phyloP scores from a whole-genome alignment of 805 yeast species.

The Pichia nanzhaoensis region DNA sequence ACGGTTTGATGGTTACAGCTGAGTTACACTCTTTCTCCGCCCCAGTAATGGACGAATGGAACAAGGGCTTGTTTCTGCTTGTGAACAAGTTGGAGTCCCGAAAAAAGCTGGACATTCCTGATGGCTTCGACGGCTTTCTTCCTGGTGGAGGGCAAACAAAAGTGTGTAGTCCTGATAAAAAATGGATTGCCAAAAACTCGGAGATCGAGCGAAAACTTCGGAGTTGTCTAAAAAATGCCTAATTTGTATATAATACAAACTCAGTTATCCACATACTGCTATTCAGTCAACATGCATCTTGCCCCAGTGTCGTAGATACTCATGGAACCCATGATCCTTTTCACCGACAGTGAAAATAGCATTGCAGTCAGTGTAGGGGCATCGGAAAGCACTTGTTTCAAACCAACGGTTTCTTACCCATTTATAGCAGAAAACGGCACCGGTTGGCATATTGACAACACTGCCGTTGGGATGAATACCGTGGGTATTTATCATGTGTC shows the following conservation, averaged over 20 bases:
- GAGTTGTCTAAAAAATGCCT: no score
- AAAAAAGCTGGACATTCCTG: neutral
- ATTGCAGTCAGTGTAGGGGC: constrained; percentile 9
- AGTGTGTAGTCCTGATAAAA: no score
- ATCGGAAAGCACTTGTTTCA: constrained; percentile 7
- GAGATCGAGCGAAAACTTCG: no score
- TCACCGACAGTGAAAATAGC: constrained; percentile 11
- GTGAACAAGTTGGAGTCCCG: neutral
- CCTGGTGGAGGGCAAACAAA: neutral
- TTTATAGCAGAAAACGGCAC: constrained; percentile 6
- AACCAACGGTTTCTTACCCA: constrained; percentile 13
- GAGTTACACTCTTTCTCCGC: neutral
- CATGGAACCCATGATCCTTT: constrained; percentile 14
- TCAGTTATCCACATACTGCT: no score
- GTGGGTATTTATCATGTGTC: constrained; percentile 16
- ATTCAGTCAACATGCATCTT: neutral
- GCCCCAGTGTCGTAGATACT: constrained; percentile 13
- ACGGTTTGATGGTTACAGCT: neutral
- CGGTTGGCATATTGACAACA: constrained; percentile 3
- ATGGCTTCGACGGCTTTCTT: no score
- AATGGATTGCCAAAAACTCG: neutral
- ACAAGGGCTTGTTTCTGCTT: constrained; percentile 3
- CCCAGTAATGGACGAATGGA: neutral
- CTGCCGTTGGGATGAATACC: constrained; percentile 14
- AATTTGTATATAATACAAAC: no score